Conservation (phyloP, 208 protist species). For the Acanthamoeba triangularis region DNA sequence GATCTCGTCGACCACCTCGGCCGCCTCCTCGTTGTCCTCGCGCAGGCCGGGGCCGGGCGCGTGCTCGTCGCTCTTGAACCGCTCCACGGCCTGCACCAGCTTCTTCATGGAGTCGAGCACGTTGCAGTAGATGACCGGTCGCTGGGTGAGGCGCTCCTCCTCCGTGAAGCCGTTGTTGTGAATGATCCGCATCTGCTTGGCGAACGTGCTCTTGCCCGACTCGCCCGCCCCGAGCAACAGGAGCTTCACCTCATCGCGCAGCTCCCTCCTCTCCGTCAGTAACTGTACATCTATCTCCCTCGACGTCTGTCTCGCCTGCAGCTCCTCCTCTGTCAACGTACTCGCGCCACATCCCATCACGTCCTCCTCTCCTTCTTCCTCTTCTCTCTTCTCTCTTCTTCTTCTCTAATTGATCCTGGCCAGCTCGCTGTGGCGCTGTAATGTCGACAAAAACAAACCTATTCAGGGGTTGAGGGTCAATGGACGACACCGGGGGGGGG, state of each 20-base stretch:
- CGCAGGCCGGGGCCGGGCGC: not conserved
- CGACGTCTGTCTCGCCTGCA: not conserved
- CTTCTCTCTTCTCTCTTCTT: too few relatives aligned
- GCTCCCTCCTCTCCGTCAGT: constrained; percentile 18
- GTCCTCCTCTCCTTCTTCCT: too few relatives aligned
- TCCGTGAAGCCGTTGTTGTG: constrained; percentile 75
- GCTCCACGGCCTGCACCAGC: constrained; percentile 20
- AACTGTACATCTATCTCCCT: constrained; percentile 73
- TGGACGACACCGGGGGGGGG: not conserved
- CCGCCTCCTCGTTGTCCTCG: constrained; percentile 30
- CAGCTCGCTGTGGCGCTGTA: too few relatives aligned
- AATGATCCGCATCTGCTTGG: constrained; percentile 92
- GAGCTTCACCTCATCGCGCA: constrained; percentile 75
- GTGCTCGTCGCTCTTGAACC: not conserved
- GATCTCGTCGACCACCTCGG: not conserved
- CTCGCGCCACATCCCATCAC: not conserved
- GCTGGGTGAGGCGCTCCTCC: constrained; percentile 3
- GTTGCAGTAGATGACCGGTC: constrained; percentile 68
- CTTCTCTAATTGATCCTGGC: too few relatives aligned
- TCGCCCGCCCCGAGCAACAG: constrained; percentile 84
- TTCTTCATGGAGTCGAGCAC: constrained; percentile 63
- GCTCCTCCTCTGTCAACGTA: constrained; percentile 42
- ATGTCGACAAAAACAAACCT: too few relatives aligned
- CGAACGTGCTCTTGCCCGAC: constrained; percentile 89
- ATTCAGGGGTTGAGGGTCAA: not conserved